These are phyloP conservation scores for Herpetomonas samuelpessoai DNA, from an alignment of 208 protist genomes.

Conservation along the genomic window DNA sequence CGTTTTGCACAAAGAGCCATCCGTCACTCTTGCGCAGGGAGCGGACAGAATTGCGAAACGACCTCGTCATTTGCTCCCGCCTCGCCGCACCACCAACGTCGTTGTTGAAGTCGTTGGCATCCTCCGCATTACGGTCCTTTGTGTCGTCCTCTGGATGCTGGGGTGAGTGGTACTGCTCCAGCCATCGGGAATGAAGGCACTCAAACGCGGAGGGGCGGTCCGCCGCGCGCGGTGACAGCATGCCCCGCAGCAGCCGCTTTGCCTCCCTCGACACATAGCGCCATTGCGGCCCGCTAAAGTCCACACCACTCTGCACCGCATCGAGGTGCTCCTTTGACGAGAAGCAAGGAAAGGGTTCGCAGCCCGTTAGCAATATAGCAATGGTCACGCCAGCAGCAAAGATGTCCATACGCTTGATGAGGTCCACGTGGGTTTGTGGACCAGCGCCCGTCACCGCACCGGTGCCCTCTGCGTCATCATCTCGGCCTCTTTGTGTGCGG, in stretches of 20 bases:
- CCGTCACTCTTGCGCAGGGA: constrained; percentile 40
- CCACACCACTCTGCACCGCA: constrained; percentile 31
- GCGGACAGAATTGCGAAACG: constrained; percentile 28
- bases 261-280: constrained; percentile 39
- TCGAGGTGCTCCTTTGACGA: constrained; percentile 40
- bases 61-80: constrained; percentile 20
- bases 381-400: constrained; percentile 58
- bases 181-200: constrained; percentile 35
- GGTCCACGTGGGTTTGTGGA: constrained; percentile 29
- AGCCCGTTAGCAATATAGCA: constrained; percentile 56
- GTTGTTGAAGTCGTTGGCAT: constrained; percentile 14
- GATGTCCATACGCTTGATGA: constrained; percentile 59
- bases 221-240: constrained; percentile 32
- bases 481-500: too few relatives aligned
- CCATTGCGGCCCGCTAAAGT: constrained; percentile 44
- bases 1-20: constrained; percentile 36
- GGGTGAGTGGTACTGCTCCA: constrained; percentile 26
- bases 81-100: constrained; percentile 9
- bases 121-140: constrained; percentile 9
- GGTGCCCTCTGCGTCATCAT: background rate
- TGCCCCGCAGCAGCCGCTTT: constrained; percentile 35
- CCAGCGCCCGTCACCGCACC: background rate
- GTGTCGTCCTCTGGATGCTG: constrained; percentile 6
- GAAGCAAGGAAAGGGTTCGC: constrained; percentile 44
- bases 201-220: constrained; percentile 45